These are phyloP conservation scores for Leucocoprinus leucothites DNA, from an alignment of 768 basidiomycete genomes.

Conservation along the genomic window DNA sequence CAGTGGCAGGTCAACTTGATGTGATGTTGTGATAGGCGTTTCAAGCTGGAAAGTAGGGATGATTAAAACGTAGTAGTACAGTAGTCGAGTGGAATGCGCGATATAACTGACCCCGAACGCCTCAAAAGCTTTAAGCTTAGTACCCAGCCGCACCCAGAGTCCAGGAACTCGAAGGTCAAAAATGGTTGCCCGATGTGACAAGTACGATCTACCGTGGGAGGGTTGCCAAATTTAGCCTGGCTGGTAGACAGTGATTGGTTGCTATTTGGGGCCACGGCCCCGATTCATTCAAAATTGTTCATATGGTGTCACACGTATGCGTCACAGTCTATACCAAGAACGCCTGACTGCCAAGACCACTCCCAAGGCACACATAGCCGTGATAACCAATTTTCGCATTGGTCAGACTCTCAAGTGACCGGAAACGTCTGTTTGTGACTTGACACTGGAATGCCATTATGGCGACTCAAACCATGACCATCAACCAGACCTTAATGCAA, in stretches of 20 bases:
- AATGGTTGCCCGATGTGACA: constrained; percentile 7
- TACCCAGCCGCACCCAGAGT: neutral
- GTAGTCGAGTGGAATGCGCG: too few relatives aligned
- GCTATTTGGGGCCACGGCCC: constrained; percentile 29
- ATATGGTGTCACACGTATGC: constrained; percentile 12
- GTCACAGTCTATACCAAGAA: constrained; percentile 18
- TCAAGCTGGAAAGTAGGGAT: neutral
- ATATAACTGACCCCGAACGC: too few relatives aligned
- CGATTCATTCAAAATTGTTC: constrained; percentile 14
- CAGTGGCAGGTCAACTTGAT: constrained; percentile 3
- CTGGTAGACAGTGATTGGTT: constrained; percentile 22
- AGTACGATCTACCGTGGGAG: constrained; percentile 18
- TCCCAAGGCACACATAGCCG: constrained; percentile 19
- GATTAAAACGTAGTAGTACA: too few relatives aligned
- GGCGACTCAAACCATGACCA: neutral
- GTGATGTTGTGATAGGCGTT: neutral
- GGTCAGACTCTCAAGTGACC: neutral
- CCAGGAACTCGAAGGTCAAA: constrained; percentile 5
- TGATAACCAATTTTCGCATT: neutral
- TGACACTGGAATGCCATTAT: neutral
- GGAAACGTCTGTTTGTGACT: neutral
- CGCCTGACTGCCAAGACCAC: constrained; percentile 7
- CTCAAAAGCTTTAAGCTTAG: neutral
- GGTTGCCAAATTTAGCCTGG: constrained; percentile 20
- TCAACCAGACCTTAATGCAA: neutral